These are phyloP conservation scores for Botrytis sinoallii DNA, from an alignment of 2,329 filamentous ascomycete genomes.

Conservation along the genomic window DNA sequence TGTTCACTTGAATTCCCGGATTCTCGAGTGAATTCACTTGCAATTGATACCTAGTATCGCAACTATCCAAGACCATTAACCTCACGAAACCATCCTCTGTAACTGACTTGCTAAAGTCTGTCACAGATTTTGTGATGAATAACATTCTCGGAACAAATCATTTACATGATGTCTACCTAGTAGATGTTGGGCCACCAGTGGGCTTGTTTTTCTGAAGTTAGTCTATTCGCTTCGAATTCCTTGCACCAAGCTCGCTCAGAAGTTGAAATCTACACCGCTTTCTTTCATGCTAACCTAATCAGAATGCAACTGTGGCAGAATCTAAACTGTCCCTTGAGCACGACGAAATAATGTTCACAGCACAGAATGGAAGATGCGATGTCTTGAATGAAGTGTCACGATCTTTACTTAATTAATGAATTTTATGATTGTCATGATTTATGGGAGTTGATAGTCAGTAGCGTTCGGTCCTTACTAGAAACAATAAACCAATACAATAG, in stretches of 20 bases:
- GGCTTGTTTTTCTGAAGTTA: neutral
- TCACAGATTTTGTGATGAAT: neutral
- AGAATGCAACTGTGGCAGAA: neutral
- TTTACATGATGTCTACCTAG: neutral
- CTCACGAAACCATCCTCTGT: neutral
- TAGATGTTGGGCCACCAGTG: neutral
- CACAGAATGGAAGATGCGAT: slow-evolving; percentile 4
- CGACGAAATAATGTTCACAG: neutral
- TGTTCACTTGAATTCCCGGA: neutral
- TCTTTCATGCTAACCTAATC: neutral
- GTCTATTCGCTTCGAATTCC: neutral
- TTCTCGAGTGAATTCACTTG: neutral
- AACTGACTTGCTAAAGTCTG: neutral
- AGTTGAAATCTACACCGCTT: neutral
- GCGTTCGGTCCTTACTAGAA: neutral
- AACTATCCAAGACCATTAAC: neutral
- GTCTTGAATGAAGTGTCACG: neutral
- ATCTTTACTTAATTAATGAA: slow-evolving; percentile 3
- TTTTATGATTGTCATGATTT: slow-evolving; percentile 14
- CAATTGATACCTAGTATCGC: neutral
- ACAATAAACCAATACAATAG: neutral
- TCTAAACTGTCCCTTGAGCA: neutral
- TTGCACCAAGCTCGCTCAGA: neutral
- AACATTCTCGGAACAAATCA: neutral
- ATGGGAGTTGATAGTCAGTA: neutral